Evolutionary conservation across 805 yeast species (phyloP).

Genomic region (Scheffersomyces coipomensis): DNA sequence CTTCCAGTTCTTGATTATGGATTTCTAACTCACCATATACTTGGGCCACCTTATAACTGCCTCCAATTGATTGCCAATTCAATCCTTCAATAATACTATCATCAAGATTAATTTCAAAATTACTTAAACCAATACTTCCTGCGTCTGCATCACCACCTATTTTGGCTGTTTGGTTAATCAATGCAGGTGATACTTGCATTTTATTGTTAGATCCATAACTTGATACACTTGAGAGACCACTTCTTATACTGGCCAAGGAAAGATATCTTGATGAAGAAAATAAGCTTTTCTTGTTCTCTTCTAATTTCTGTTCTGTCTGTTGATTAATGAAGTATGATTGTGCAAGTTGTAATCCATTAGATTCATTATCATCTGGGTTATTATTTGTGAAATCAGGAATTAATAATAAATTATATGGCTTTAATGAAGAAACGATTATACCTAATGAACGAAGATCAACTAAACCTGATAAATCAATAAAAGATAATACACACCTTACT

Average conservation of each 20-base stretch:
- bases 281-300: slow-evolving; percentile 15
- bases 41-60: slow-evolving; percentile 80
- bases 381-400: slow-evolving; percentile 43
- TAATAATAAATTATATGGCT: slow-evolving; percentile 71
- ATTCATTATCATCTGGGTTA: slow-evolving; percentile 13
- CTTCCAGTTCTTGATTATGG: slow-evolving; percentile 14
- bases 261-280: slow-evolving; percentile 23
- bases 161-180: slow-evolving; percentile 39
- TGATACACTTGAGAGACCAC: slow-evolving; percentile 19
- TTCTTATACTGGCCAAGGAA: slow-evolving; percentile 29
- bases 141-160: slow-evolving; percentile 50
- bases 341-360: slow-evolving; percentile 27
- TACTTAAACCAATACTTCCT: slow-evolving; percentile 27
- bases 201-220: slow-evolving; percentile 11
- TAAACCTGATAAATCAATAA: slow-evolving; percentile 77
- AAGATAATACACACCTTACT: slow-evolving; percentile 70
- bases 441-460: slow-evolving; percentile 81
- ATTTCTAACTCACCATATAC: slow-evolving; percentile 65
- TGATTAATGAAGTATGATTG: slow-evolving; percentile 26
- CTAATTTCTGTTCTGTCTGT: slow-evolving; percentile 26
- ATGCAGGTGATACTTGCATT: slow-evolving; percentile 30
- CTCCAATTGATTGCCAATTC: slow-evolving; percentile 82
- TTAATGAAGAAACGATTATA: slow-evolving; percentile 72
- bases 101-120: slow-evolving; percentile 66
- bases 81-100: slow-evolving; percentile 58